phyloP scores from a whole-genome alignment of 1,284 basidiomycete genomes.

The Macrocybe sp. region DNA sequence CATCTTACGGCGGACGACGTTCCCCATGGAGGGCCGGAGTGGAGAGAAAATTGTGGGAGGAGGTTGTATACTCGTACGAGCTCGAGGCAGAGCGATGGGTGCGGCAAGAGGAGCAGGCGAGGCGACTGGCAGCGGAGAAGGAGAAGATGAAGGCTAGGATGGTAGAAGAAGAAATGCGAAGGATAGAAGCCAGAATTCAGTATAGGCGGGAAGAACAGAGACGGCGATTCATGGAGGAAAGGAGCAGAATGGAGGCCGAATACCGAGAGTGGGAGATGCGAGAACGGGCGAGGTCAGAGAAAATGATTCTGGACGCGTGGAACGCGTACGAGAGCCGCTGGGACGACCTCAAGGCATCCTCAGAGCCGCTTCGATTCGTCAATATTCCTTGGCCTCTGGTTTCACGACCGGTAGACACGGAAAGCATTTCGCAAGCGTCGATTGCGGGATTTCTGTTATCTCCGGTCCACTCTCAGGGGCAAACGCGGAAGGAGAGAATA shows the following conservation, averaged over 20 bases:
- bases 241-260: constrained; percentile 21
- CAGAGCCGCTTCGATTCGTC: constrained; percentile 47
- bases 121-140: constrained; percentile 36
- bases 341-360: constrained; percentile 38
- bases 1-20: constrained; percentile 7
- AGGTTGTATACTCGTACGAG: constrained; percentile 43
- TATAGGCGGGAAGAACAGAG: constrained; percentile 42
- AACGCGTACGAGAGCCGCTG: constrained; percentile 57
- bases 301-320: constrained; percentile 48
- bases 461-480: constrained; percentile 49
- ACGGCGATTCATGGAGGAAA: constrained; percentile 35
- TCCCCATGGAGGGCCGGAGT: constrained; percentile 15
- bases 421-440: constrained; percentile 44
- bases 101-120: constrained; percentile 41
- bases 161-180: constrained; percentile 41
- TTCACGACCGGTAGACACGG: constrained; percentile 33
- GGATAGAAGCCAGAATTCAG: constrained; percentile 41
- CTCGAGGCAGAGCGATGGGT: constrained; percentile 48
- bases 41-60: constrained; percentile 42
- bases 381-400: constrained; percentile 69
- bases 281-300: constrained; percentile 34
- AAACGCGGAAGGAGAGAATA: constrained; percentile 58
- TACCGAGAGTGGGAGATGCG: constrained; percentile 30
- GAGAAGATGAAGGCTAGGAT: constrained; percentile 38
- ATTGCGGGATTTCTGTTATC: constrained; percentile 58